Base-by-base conservation (phyloP, 2,329 filamentous ascomycete species). In the Talaromyces rugulosus region DNA sequence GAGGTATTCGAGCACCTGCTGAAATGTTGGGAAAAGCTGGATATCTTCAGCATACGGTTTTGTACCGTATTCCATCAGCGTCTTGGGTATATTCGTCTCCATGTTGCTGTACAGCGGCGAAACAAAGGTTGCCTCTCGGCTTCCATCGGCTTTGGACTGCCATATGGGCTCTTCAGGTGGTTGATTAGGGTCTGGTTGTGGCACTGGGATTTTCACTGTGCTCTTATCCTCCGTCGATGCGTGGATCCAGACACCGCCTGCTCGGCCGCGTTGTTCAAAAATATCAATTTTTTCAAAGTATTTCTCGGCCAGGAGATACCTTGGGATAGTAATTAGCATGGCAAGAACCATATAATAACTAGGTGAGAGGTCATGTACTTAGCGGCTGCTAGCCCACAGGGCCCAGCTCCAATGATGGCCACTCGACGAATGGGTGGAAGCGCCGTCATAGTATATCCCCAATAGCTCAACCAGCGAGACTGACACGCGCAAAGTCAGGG, bases 221-320 rank as follows among this genome's bases (percentile, higher is more conserved):
- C 78, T 66, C 68, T 83, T 65, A 72, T 80, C 70, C 52, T 76
- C 60, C 75, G 82, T 76, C 31, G 80, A 78, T 65, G 83, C 87
- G 74, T 96, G 92, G 70, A 92, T 89, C 94, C 94, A 98, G 9
- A 95, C 85, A 2, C 94, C 94, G 62, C 92, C 94, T 6, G 89
- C 84, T 55, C 85, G 82, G 52, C 82, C 79, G 66, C 92, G 87
- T 75, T 96, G 91, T 76, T 98, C 94, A 70, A 90, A 96, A 42
- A 97, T 76, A 64, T 87, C 85, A 63, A 98, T 87, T 33, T 80
- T 83, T 14, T 87, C 78, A 70, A 95, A 95, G 1, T 72, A 80
- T 71, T 82, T 89, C 68, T 89, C 92, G 0, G 89, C 90, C 9
- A 85, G 73, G 23, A 97, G 81, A 70, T 93, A 93, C 66, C 84